Percentiles rank a stretch among this genome's conserved stretches.
Evolutionary conservation across 2,329 filamentous ascomycete species (phyloP).

Genomic region (Penicillium verrucosum): DNA sequence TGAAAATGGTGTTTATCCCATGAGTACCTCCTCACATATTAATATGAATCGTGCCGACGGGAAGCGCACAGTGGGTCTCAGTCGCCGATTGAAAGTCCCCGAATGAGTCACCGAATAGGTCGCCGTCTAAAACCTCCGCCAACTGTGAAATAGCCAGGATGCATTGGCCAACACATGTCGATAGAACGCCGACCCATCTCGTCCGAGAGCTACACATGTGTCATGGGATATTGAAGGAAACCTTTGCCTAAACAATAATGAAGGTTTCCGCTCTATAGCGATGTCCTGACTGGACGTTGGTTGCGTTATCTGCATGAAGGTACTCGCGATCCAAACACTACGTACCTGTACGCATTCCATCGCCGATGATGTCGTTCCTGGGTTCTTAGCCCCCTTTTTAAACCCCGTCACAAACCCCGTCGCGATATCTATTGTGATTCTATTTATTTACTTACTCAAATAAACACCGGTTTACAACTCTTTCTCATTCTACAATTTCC

Average conservation of each 20-base stretch:
- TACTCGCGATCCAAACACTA: no score
- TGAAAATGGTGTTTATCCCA: not conserved
- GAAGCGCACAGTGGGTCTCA: slow-evolving; percentile 28
- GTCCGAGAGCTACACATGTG: slow-evolving; percentile 4
- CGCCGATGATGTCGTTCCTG: slow-evolving; percentile 8
- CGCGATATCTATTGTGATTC: slow-evolving; percentile 2
- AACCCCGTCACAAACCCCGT: not conserved
- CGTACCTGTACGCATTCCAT: slow-evolving; percentile 10
- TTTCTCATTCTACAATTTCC: not conserved
- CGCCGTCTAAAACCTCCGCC: not conserved
- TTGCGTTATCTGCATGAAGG: slow-evolving; percentile 24
- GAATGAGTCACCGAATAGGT: not conserved
- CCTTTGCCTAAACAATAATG: not conserved
- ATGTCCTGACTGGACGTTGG: slow-evolving; percentile 19
- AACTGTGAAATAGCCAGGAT: not conserved
- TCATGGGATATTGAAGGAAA: not conserved
- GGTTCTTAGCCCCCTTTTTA: slow-evolving; percentile 17
- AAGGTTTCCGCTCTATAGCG: slow-evolving; percentile 9
- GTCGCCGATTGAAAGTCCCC: slow-evolving; percentile 1
- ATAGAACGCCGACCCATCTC: slow-evolving; percentile 4
- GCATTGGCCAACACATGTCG: not conserved
- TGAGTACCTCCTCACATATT: not conserved
- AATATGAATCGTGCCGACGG: slow-evolving; percentile 22
- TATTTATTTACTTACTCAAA: slow-evolving; percentile 22
- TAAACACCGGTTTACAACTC: not conserved